Conservation (phyloP, 2,329 filamentous ascomycete species). For the Colletotrichum kahawae region DNA sequence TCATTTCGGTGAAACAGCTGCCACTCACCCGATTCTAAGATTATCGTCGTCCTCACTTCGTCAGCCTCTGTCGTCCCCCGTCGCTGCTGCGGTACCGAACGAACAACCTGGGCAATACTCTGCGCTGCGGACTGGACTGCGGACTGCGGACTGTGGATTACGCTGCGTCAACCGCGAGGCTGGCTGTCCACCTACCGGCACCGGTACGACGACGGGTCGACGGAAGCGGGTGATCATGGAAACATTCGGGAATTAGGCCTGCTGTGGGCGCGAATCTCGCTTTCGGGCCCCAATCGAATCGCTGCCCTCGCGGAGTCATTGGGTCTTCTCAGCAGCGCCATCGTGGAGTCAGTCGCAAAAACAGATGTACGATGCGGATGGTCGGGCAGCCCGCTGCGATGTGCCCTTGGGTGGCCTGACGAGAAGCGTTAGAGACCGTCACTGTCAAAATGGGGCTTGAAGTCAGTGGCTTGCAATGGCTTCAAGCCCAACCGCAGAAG, state of each 20-base stretch:
- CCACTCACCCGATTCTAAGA: constrained; percentile 2
- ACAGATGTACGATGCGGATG: neutral
- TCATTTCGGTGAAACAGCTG: constrained; percentile 14
- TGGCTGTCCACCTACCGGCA: neutral
- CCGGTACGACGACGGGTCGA: neutral
- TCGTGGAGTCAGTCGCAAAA: neutral
- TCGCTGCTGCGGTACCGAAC: neutral
- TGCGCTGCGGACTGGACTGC: neutral
- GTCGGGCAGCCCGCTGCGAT: neutral
- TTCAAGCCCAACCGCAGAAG: neutral
- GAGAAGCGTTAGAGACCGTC: constrained; percentile 1
- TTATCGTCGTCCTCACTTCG: neutral
- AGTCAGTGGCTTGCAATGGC: constrained; percentile 13
- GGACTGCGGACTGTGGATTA: neutral
- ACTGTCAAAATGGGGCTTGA: constrained; percentile 14
- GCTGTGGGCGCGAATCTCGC: neutral
- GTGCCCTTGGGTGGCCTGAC: neutral
- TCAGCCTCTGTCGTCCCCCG: neutral
- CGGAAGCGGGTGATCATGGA: neutral
- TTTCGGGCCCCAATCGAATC: constrained; percentile 3
- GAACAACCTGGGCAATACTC: neutral
- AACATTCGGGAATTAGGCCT: constrained; percentile 4
- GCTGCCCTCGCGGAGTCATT: neutral
- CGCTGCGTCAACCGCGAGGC: neutral
- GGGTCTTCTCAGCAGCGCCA: neutral